Conservation (phyloP, 73 alveolate species). For the Blepharisma japonicum region DNA sequence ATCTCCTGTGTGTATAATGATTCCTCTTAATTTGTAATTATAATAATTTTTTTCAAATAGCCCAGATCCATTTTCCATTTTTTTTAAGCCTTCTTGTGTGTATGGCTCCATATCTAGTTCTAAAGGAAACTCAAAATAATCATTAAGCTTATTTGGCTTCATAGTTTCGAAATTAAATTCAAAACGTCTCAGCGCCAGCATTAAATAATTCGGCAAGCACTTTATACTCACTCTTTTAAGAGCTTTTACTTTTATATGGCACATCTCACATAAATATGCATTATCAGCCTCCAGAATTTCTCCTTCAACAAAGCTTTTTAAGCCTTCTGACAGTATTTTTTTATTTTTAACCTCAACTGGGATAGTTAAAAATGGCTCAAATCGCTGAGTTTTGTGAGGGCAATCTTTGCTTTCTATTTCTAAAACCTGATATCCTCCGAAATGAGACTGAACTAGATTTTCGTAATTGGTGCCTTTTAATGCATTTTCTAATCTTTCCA, state of each 20-base stretch:
- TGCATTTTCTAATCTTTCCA: conserved; percentile 79
- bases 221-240: conserved; percentile 87
- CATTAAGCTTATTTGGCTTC: conserved; percentile 70
- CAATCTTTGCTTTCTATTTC: conserved; percentile 83
- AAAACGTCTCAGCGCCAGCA: conserved; percentile 89
- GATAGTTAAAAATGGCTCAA: conserved; percentile 49
- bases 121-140: conserved; percentile 93
- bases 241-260: conserved; percentile 89
- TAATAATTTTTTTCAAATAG: conserved; percentile 70
- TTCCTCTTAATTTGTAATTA: conserved; percentile 84
- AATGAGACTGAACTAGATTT: conserved; percentile 59
- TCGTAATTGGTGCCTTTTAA: conserved; percentile 45
- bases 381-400: conserved; percentile 83
- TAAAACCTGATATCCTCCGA: conserved; percentile 84
- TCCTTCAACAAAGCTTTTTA: conserved; percentile 86
- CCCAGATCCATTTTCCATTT: conserved; percentile 61
- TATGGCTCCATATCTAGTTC: conserved; percentile 88
- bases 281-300: conserved; percentile 96
- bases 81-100: conserved; percentile 88
- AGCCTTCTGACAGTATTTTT: conserved; percentile 79
- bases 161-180: conserved; percentile 92
- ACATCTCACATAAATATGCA: conserved; percentile 88
- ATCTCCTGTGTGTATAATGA: conserved; percentile 95
- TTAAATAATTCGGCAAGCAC: conserved; percentile 84
- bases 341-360: conserved; percentile 57